Base-by-base conservation (phyloP, 257 asterid species). In the Echites panduratus region DNA sequence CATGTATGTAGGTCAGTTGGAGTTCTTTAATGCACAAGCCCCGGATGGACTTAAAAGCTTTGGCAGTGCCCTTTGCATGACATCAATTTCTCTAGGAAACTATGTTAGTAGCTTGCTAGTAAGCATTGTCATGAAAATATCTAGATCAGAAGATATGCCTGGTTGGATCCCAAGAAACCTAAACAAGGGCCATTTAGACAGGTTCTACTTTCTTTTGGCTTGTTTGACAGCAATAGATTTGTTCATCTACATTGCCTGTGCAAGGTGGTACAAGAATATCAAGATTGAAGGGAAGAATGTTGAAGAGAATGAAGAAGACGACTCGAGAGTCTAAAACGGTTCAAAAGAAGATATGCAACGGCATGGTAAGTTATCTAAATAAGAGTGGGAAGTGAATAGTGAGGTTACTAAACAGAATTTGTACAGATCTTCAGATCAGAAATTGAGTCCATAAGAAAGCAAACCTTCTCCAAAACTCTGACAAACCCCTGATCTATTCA, bases 161-260 rank as follows among this genome's bases (percentile, higher is more conserved):
- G 99, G 99, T 50, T 95, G 99, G 99, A 95, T 95, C 50, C 97
- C 98, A 0, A 82, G 86, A 17, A 90, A 94, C 80, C 96, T 91
- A 5, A 89, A 95, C 82, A 81, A 77, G 62, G 99, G 99, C 0
- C 98, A 92, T 73, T 68, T 95, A 0, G 99, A 95, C 73, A 68
- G 88, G 67, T 92, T 95, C 68, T 95, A 85, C 76, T 95, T 92
- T 50, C 92, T 95, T 53, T 78, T 94, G 56, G 99, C 96, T 32
- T 92, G 87, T 1, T 71, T 92, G 67, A 95, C 98, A 2, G 85
- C 84, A n/a, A 14, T 90, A 7, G 88, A 95, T 81, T 78, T 95
- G 74, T 79, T 85, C 9, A 66, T 90, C 35, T 95, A 89, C 50
- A 68, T 89, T 16, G 88, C 75, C 0, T 82, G 87, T 67, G 98